Conservation (phyloP, 768 basidiomycete genomes). For the Boletus tylopilopsis region DNA sequence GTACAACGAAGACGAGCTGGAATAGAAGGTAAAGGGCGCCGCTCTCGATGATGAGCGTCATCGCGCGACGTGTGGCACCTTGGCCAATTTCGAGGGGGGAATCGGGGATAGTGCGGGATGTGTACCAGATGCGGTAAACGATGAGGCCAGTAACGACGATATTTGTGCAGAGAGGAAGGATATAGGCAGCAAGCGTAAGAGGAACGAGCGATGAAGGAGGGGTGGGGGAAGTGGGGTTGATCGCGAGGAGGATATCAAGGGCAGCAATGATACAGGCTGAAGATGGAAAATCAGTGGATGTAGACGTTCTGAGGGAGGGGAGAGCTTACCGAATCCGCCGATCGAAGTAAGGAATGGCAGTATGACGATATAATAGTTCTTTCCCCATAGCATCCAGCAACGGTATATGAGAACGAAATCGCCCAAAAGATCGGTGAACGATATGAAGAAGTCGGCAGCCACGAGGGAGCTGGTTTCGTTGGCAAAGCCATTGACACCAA, state of each 20-base stretch:
- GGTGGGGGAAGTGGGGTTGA: conserved; percentile 27
- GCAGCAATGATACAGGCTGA: conserved; percentile 31
- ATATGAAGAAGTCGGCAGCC: conserved; percentile 36
- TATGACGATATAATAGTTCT: conserved; percentile 31
- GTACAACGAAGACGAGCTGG: conserved; percentile 39
- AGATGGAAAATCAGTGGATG: background rate
- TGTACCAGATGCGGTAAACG: conserved; percentile 36
- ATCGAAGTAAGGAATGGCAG: conserved; percentile 35
- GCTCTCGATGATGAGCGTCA: conserved; percentile 37
- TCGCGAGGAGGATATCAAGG: conserved; percentile 27
- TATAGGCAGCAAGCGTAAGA: conserved; percentile 34
- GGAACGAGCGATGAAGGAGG: conserved; percentile 35
- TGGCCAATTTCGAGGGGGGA: conserved; percentile 10
- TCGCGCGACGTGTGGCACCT: conserved; percentile 24
- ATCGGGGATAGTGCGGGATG: conserved; percentile 12
- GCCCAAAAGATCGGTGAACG: conserved; percentile 35
- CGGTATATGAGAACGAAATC: conserved; percentile 38
- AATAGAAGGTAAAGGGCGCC: conserved; percentile 37
- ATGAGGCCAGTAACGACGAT: conserved; percentile 41
- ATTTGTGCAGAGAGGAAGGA: conserved; percentile 41
- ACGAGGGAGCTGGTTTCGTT: conserved; percentile 30
- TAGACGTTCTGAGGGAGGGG: background rate
- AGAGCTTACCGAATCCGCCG: conserved; percentile 31
- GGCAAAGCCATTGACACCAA: conserved; percentile 27
- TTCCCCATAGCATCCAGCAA: conserved; percentile 40